phyloP scores from a whole-genome alignment of 1,139 yeast species.

The Debaryomyces coudertii region DNA sequence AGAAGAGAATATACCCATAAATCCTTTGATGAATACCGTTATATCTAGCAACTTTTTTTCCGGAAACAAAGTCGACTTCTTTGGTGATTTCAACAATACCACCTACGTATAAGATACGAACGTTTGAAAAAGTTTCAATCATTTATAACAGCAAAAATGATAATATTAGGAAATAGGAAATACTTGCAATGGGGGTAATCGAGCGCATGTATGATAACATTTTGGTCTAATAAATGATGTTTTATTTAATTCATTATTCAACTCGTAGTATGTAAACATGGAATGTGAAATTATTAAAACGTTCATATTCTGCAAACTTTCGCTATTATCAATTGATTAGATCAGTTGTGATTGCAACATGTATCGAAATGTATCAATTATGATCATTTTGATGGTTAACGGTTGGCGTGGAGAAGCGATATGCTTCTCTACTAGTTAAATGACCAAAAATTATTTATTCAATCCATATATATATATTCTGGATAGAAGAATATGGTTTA shows the following conservation, averaged over 20 bases:
- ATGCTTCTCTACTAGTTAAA: no score
- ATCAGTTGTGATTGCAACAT: no score
- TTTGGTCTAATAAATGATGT: neutral
- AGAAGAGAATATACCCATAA: constrained; percentile 20
- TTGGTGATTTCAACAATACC: neutral
- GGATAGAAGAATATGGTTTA: neutral
- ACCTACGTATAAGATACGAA: neutral
- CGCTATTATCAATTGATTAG: no score
- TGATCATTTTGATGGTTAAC: no score
- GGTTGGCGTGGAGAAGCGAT: no score
- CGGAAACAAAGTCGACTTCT: neutral
- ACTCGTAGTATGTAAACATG: neutral
- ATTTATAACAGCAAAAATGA: neutral
- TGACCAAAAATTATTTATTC: no score
- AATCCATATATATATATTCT: no score
- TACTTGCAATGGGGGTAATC: neutral
- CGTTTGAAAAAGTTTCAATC: no score
- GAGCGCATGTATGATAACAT: neutral
- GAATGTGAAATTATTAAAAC: no score
- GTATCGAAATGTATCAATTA: no score
- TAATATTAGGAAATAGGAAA: neutral
- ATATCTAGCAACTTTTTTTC: constrained; percentile 1
- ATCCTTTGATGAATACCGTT: constrained; percentile 3
- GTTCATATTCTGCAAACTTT: no score
- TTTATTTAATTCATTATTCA: neutral